These are phyloP conservation scores for Meyerozyma elateridarum DNA, from an alignment of 1,139 yeast genomes.

Conservation along the genomic window DNA sequence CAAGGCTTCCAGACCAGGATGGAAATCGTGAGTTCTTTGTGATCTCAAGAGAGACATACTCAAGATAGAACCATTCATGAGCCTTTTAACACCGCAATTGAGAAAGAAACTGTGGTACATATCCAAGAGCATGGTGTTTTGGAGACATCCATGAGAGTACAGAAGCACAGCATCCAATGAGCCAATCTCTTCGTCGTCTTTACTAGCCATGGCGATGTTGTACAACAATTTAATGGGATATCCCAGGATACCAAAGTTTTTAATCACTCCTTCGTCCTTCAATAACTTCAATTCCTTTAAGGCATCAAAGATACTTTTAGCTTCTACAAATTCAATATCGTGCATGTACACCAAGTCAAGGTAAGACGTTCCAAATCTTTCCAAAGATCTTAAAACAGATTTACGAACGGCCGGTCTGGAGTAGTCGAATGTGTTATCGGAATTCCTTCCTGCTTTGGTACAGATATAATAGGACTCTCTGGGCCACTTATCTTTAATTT, in stretches of 20 bases:
- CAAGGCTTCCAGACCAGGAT: conserved; percentile 69
- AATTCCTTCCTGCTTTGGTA: conserved; percentile 82
- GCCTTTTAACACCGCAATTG: conserved; percentile 51
- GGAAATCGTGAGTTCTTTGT: conserved; percentile 66
- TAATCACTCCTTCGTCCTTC: conserved; percentile 60
- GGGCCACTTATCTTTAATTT: conserved; percentile 37
- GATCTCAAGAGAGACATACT: conserved; percentile 83
- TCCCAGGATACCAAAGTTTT: conserved; percentile 76
- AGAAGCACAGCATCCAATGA: conserved; percentile 71
- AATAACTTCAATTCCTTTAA: conserved; percentile 52
- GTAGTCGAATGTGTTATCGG: conserved; percentile 70
- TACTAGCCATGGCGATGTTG: conserved; percentile 34
- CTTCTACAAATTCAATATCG: conserved; percentile 77
- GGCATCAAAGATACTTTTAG: conserved; percentile 55
- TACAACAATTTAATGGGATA: conserved; percentile 73
- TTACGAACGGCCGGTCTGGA: conserved; percentile 51
- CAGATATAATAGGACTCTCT: conserved; percentile 68
- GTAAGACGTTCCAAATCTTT: conserved; percentile 60
- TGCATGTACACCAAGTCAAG: conserved; percentile 82
- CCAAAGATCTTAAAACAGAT: conserved; percentile 63
- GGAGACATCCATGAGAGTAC: conserved; percentile 80
- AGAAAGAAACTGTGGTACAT: conserved; percentile 45
- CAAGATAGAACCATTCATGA: conserved; percentile 79
- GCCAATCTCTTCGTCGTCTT: conserved; percentile 30
- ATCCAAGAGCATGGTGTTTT: conserved; percentile 56